phyloP scores from a whole-genome alignment of 805 yeast species.

The Millerozyma acaciae region DNA sequence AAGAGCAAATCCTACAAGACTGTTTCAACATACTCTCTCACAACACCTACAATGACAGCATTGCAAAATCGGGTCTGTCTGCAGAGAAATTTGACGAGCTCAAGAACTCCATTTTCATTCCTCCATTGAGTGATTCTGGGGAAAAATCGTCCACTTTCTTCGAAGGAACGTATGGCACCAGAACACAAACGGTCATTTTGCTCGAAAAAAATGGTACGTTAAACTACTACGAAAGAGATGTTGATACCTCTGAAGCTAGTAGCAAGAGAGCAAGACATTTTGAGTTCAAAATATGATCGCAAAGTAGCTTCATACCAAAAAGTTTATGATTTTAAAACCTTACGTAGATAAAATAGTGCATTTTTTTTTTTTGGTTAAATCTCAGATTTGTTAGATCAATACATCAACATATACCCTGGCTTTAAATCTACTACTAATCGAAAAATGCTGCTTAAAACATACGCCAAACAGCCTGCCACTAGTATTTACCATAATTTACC shows the following conservation, averaged over 20 bases:
- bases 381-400: too few relatives aligned
- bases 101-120: constrained; percentile 63
- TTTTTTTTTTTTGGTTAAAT: too few relatives aligned
- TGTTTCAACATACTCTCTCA: constrained; percentile 54
- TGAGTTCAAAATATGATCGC: constrained; percentile 12
- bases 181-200: constrained; percentile 78
- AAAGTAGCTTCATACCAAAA: too few relatives aligned
- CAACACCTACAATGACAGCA: constrained; percentile 30
- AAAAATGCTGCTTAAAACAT: not conserved
- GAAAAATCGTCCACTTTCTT: constrained; percentile 15
- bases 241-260: constrained; percentile 48
- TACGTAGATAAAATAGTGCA: too few relatives aligned
- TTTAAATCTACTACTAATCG: not conserved
- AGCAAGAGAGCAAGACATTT: too few relatives aligned
- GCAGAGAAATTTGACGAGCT: constrained; percentile 37
- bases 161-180: constrained; percentile 86
- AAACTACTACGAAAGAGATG: constrained; percentile 58
- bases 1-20: constrained; percentile 43
- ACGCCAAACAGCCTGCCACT: not conserved
- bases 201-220: constrained; percentile 49
- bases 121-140: constrained; percentile 43
- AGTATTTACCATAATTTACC: not conserved
- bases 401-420: too few relatives aligned
- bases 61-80: constrained; percentile 10
- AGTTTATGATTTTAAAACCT: too few relatives aligned